Percentiles rank a stretch among this genome's conserved stretches.
These are phyloP conservation scores for Phytophthora multivora DNA, from an alignment of 352 stramenopile genomes.

Conservation along the genomic window DNA sequence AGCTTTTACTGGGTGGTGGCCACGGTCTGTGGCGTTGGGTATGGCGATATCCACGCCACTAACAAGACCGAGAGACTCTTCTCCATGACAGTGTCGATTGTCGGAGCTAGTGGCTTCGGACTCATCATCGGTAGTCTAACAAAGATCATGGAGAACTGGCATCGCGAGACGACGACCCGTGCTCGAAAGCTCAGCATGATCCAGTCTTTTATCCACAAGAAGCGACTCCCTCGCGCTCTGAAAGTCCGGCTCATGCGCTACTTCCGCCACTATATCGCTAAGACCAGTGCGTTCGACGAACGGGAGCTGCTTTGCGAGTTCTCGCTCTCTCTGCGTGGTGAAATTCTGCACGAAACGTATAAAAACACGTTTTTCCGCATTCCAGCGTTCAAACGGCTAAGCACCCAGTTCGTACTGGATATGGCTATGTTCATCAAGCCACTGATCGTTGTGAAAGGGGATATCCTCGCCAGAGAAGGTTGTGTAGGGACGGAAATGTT, in stretches of 20 bases:
- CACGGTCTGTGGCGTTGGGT: slow-evolving; percentile 82
- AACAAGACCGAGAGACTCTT: slow-evolving; percentile 76
- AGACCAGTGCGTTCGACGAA: slow-evolving; percentile 79
- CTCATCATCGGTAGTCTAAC: slow-evolving; percentile 88
- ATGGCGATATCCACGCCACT: slow-evolving; percentile 78
- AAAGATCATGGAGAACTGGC: slow-evolving; percentile 83
- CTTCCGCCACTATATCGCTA: slow-evolving; percentile 82
- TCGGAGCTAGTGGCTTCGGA: slow-evolving; percentile 78
- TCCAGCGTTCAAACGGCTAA: slow-evolving; percentile 68
- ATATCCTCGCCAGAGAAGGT: slow-evolving; percentile 65
- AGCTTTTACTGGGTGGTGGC: slow-evolving; percentile 88
- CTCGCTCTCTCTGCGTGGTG: slow-evolving; percentile 71
- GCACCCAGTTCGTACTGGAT: slow-evolving; percentile 81
- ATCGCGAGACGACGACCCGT: slow-evolving; percentile 59
- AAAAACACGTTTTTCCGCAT: slow-evolving; percentile 78
- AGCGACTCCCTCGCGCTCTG: slow-evolving; percentile 54
- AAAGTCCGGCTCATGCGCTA: slow-evolving; percentile 66
- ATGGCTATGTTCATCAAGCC: slow-evolving; percentile 90
- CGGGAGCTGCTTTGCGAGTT: slow-evolving; percentile 78
- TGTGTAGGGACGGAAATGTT: slow-evolving; percentile 84
- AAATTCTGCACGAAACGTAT: slow-evolving; percentile 81
- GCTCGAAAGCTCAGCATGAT: slow-evolving; percentile 67
- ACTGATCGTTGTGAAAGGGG: slow-evolving; percentile 67
- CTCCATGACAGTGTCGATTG: slow-evolving; percentile 70
- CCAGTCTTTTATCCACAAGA: slow-evolving; percentile 68